These are phyloP conservation scores for Phallus indusiatus DNA, from an alignment of 768 basidiomycete genomes.

Conservation along the genomic window DNA sequence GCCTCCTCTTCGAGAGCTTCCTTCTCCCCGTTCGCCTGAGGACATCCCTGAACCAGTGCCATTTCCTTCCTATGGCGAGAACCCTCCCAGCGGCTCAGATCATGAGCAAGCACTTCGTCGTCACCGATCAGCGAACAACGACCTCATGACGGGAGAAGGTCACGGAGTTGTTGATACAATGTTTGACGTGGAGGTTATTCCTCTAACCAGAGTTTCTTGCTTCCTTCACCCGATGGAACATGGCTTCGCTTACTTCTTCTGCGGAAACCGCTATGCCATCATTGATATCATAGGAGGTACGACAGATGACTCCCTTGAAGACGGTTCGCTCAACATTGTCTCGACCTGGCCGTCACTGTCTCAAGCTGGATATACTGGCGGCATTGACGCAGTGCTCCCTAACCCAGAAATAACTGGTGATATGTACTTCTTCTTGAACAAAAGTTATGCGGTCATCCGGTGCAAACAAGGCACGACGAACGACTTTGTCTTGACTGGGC, in stretches of 20 bases:
- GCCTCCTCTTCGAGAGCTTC: no score
- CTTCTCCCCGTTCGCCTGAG: no score
- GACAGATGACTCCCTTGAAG: neutral
- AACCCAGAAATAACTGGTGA: neutral
- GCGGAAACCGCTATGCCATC: neutral
- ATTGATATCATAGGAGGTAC: neutral
- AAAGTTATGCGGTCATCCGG: neutral
- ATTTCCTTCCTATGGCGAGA: no score
- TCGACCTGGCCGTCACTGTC: neutral
- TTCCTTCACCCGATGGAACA: no score
- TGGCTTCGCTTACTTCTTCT: neutral
- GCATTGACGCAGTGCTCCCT: neutral
- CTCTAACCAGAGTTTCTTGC: no score
- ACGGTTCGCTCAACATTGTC: neutral
- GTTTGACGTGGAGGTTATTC: no score
- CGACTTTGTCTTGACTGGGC: neutral
- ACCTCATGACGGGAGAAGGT: no score
- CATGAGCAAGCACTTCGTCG: no score
- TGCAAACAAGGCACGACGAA: neutral
- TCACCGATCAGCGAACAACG: no score
- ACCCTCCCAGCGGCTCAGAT: no score
- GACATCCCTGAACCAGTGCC: no score
- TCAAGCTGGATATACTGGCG: neutral
- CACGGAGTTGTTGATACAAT: no score
- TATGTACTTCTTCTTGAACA: neutral